These are phyloP conservation scores for Colletotrichum euphorbiae DNA, from an alignment of 2,329 filamentous ascomycete species.

Conservation along the genomic window DNA sequence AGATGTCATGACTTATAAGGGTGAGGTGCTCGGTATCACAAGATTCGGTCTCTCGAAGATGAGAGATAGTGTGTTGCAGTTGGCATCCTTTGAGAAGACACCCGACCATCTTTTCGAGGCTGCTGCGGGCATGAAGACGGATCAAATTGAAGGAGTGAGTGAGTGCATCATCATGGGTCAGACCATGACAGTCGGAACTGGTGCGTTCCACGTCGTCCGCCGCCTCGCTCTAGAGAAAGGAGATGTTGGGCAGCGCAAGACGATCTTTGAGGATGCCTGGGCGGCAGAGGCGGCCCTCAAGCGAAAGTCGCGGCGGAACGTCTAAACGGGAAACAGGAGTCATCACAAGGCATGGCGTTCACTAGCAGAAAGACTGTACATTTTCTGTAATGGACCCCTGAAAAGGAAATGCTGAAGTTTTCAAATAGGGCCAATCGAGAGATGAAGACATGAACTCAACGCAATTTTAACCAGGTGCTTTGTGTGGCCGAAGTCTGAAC, in stretches of 20 bases:
- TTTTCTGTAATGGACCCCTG: constrained; percentile 15
- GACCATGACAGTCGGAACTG: constrained; percentile 90
- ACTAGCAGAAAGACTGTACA: constrained; percentile 21
- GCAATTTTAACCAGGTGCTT: not conserved
- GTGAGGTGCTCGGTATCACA: constrained; percentile 95
- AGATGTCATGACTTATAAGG: constrained; percentile 99
- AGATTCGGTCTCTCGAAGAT: constrained; percentile 97
- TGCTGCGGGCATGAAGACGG: constrained; percentile 89
- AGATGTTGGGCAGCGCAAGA: constrained; percentile 69
- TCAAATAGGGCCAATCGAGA: not conserved
- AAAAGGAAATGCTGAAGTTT: constrained; percentile 13
- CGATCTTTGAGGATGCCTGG: constrained; percentile 79
- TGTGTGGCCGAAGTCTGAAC: not conserved
- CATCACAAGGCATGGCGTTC: constrained; percentile 16
- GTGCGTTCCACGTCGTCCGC: constrained; percentile 89
- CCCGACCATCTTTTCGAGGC: constrained; percentile 97
- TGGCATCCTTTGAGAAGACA: constrained; percentile 98
- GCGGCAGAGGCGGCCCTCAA: constrained; percentile 46
- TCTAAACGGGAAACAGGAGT: constrained; percentile 17
- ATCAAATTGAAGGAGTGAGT: constrained; percentile 91
- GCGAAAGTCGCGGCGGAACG: constrained; percentile 31
- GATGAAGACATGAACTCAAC: constrained; percentile 14
- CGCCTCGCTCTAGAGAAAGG: constrained; percentile 74
- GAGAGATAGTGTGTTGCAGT: constrained; percentile 91
- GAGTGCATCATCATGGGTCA: constrained; percentile 99